phyloP scores from a whole-genome alignment of 306 rosid species.

The Vachellia pachyceras region DNA sequence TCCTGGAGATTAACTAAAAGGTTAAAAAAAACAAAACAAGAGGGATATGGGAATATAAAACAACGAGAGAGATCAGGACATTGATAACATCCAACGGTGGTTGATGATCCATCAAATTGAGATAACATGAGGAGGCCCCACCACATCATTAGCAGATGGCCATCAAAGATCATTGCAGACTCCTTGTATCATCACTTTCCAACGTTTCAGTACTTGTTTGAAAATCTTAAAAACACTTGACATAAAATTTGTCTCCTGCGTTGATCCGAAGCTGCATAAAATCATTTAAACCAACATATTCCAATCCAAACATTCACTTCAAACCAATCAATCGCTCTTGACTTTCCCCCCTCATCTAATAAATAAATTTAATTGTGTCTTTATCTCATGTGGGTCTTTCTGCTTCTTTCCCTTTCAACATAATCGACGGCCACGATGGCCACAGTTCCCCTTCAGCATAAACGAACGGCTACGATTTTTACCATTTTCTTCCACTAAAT shows the following conservation, averaged over 20 bases:
- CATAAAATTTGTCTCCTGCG: too few species aligned
- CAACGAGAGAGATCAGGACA: not conserved
- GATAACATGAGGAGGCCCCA: conserved; percentile 24
- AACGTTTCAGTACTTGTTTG: too few species aligned
- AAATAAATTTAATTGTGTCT: conserved; percentile 15
- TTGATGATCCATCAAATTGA: conserved; percentile 11
- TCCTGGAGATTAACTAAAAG: too few species aligned
- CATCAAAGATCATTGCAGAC: conserved; percentile 1
- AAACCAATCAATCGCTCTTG: not conserved
- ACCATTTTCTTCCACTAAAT: too few species aligned
- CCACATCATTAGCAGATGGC: conserved; percentile 19
- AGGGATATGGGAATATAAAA: not conserved
- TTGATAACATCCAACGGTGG: conserved; percentile 33
- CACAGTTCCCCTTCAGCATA: too few species aligned
- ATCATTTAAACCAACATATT: too few species aligned
- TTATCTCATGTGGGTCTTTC: conserved; percentile 30
- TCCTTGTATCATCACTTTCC: conserved; percentile 31
- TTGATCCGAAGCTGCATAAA: too few species aligned
- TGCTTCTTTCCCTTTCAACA: conserved; percentile 13
- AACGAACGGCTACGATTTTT: too few species aligned
- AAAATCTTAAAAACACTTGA: too few species aligned
- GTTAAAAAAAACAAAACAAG: too few species aligned
- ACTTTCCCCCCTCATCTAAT: not conserved
- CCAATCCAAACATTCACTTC: too few species aligned
- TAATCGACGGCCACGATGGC: not conserved